phyloP scores from a whole-genome alignment of 768 basidiomycete species.

The Flagelloscypha sp. region DNA sequence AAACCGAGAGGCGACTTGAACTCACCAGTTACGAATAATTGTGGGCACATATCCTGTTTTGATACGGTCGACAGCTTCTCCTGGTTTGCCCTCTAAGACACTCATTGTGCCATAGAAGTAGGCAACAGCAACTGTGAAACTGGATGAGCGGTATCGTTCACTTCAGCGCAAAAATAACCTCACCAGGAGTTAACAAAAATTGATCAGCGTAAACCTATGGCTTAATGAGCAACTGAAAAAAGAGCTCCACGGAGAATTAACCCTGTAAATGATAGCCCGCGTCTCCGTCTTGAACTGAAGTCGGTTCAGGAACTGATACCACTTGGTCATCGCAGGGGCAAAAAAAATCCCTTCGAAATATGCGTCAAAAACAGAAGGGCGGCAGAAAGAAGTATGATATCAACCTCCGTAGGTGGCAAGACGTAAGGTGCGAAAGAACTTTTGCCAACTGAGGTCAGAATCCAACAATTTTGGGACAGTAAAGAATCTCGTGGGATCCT shows the following conservation, averaged over 20 bases:
- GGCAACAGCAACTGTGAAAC: constrained; percentile 27
- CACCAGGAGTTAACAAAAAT: constrained; percentile 64
- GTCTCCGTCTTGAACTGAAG: constrained; percentile 60
- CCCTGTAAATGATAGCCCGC: constrained; percentile 52
- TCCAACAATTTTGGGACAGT: constrained; percentile 2
- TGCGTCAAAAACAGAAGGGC: constrained; percentile 9
- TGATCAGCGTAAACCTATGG: constrained; percentile 77
- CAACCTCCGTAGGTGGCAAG: constrained; percentile 68
- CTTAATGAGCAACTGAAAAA: background rate
- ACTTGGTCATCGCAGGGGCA: constrained; percentile 74
- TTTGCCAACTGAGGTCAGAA: too few species aligned
- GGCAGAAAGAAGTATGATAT: constrained; percentile 5
- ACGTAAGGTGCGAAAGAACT: constrained; percentile 59
- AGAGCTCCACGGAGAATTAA: constrained; percentile 21
- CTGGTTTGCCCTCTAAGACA: constrained; percentile 64
- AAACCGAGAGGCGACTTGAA: background rate
- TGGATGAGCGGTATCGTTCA: background rate
- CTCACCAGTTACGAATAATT: constrained; percentile 67
- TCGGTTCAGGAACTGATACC: constrained; percentile 68
- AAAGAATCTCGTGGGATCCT: background rate
- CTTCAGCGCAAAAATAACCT: constrained; percentile 9
- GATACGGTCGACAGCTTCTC: constrained; percentile 39
- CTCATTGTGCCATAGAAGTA: constrained; percentile 73
- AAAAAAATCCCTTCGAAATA: constrained; percentile 50
- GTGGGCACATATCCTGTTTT: constrained; percentile 63